Base-by-base conservation (phyloP, 1,139 yeast genomes). In the Suhomyces yuchorum region DNA sequence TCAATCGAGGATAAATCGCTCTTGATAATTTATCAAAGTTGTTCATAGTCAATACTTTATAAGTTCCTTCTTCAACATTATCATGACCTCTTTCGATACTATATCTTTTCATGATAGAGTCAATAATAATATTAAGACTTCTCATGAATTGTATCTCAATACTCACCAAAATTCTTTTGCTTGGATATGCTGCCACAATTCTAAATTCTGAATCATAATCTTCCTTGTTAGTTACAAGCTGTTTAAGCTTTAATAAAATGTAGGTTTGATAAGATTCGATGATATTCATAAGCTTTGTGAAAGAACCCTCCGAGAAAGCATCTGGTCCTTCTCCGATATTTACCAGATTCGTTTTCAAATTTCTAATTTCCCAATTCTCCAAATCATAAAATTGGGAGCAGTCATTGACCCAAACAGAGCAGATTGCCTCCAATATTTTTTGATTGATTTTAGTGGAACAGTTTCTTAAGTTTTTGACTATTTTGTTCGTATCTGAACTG, bases 321-420 rank as follows among this genome's bases (percentile, higher is more conserved):
- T 37, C 42, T 9, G 30, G 28, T n/a, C 22, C 38, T 6, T 46
- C 55, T 3, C 45, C 47, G 3, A 53, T 58, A 12, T 51, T 49
- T 12, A 40, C 49, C 2, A 42, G 52, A 19, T 46, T 44, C 2
- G 38, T 32, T 11, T 42, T 44, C 17, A 33, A 17, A 9, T 38
- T 43, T 39, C 63, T 65, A 15, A 67, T 60, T 44, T 68, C 74
- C 79, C 80, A 75, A 43, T 62, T 66, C 49, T 75, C 80, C 30
- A 75, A 60, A 46, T 73, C 78, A 56, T 70, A 74, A 41, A 75
- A 71, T 53, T 75, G 80, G 1, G 76, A 62, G 54, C 79, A 75
- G 54, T 75, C 80, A 54, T 75, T 75, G 2, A 75, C 73, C 80
- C 80, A 75, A 1, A 72, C 74, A 4, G 80, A 65, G 56, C 80